Evolutionary conservation across 108 stramenopile genomes (phyloP).

Genomic region (Nannochloropsis salina): DNA sequence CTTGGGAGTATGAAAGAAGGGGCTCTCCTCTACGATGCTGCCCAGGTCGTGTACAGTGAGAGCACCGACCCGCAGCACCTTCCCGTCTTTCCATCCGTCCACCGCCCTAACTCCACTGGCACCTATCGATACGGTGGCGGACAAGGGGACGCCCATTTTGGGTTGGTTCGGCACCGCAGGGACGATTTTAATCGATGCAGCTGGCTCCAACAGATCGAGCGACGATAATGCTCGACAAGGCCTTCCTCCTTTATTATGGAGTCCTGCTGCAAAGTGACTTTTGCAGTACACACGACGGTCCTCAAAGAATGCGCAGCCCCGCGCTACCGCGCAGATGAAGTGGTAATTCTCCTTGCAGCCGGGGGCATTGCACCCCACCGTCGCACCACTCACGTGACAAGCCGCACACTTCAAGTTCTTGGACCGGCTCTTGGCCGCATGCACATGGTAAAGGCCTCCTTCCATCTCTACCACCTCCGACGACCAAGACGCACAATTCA

Average conservation of each 20-base stretch:
- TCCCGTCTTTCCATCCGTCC: not conserved
- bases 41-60: not conserved
- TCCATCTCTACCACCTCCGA: not conserved
- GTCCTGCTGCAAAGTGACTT: not conserved
- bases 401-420: slow-evolving; percentile 30
- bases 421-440: slow-evolving; percentile 31
- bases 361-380: slow-evolving; percentile 38
- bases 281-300: slow-evolving; percentile 14
- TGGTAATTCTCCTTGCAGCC: slow-evolving; percentile 36
- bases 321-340: slow-evolving; percentile 33
- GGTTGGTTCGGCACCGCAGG: not conserved
- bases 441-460: slow-evolving; percentile 23
- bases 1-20: not conserved
- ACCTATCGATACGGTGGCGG: not conserved
- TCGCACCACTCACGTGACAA: slow-evolving; percentile 30
- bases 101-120: not conserved
- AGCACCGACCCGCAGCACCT: not conserved
- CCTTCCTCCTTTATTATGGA: not conserved
- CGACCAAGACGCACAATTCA: not conserved
- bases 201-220: not conserved
- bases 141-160: not conserved
- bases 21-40: not conserved
- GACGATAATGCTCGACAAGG: not conserved
- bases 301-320: slow-evolving; percentile 32
- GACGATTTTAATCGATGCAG: not conserved